These are phyloP conservation scores for Neopestalotiopsis sp. DNA, from an alignment of 2,329 filamentous ascomycete genomes.

Conservation along the genomic window DNA sequence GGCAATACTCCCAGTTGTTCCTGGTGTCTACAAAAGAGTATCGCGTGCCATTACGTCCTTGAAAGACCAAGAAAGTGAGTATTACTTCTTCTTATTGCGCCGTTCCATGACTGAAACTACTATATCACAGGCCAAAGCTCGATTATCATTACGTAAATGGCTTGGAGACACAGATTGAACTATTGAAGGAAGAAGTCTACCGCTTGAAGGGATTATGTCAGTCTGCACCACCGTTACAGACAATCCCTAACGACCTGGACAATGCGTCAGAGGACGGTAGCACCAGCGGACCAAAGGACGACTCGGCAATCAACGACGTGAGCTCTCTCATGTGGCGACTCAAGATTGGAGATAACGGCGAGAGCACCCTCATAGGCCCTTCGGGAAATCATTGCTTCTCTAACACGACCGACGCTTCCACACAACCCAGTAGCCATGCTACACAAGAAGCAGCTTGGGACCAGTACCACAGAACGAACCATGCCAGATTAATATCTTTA, in stretches of 20 bases:
- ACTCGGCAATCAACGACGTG: conserved; percentile 1
- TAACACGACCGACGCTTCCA: neutral
- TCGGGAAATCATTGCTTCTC: conserved; percentile 2
- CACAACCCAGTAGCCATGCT: neutral
- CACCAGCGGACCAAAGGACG: neutral
- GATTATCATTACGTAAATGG: neutral
- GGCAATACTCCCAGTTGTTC: neutral
- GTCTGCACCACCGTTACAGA: neutral
- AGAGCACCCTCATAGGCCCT: neutral
- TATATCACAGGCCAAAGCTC: neutral
- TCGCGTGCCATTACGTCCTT: neutral
- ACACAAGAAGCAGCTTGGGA: neutral
- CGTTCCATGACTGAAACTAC: neutral
- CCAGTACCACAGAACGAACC: neutral
- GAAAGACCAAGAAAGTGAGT: neutral
- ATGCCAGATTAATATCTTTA: neutral
- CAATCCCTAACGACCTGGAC: neutral
- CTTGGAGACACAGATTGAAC: neutral
- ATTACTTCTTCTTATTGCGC: neutral
- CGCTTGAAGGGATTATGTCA: neutral
- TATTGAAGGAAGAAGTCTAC: neutral
- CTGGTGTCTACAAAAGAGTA: neutral
- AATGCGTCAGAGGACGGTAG: neutral
- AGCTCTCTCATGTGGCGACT: conserved; percentile 6
- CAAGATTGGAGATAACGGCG: conserved; percentile 5